Evolutionary conservation across 2,329 filamentous ascomycete genomes (phyloP).

Genomic region (Thielaviopsis euricoi): DNA sequence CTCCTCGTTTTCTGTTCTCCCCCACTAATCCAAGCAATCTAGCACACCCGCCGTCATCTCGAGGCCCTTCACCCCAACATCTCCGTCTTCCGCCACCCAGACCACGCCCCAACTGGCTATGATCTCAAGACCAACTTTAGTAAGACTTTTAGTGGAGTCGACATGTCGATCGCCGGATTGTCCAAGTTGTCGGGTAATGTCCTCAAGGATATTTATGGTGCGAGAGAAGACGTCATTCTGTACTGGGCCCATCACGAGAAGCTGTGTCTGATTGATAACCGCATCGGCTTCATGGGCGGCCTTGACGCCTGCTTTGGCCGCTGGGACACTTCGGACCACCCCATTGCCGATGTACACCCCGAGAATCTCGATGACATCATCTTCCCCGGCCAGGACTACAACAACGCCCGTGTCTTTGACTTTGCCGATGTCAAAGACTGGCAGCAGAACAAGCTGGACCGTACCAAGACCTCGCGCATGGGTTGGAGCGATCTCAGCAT

Average conservation of each 20-base stretch:
- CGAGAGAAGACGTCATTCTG: constrained; percentile 62
- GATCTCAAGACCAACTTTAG: constrained; percentile 53
- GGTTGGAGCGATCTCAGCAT: constrained; percentile 82
- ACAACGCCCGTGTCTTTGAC: constrained; percentile 73
- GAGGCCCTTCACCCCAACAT: constrained; percentile 72
- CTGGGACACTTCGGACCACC: constrained; percentile 60
- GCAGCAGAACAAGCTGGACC: constrained; percentile 74
- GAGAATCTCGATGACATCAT: constrained; percentile 57
- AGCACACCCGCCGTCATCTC: constrained; percentile 65
- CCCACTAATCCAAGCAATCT: not conserved
- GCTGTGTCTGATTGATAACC: constrained; percentile 65
- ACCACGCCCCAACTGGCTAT: constrained; percentile 62
- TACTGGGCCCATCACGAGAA: constrained; percentile 96
- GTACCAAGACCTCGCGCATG: constrained; percentile 68
- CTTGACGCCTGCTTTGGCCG: constrained; percentile 76
- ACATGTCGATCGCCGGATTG: constrained; percentile 33
- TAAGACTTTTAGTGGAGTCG: constrained; percentile 34
- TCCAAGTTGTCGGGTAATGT: constrained; percentile 55
- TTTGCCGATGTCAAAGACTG: constrained; percentile 63
- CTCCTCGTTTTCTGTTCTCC: not conserved
- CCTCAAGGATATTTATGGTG: constrained; percentile 65
- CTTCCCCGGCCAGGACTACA: constrained; percentile 85
- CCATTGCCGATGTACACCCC: constrained; percentile 71
- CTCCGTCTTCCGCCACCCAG: constrained; percentile 76
- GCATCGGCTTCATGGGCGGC: constrained; percentile 76